Conservation (phyloP, 306 rosid genomes). For the Prunus persica region Prunus_persica_NCBIv2 NC_034009.1:41901501-41902000, state of each 20-base stretch:
- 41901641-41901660: not conserved
- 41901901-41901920: not conserved
- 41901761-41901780: conserved; percentile 95
- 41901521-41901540: not conserved
- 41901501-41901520: not conserved
- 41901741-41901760: conserved; percentile 42
- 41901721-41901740: not conserved
- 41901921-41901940: not conserved
- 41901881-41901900: conserved; percentile 10
- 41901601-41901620: not conserved
- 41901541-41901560: not conserved
- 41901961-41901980: not conserved
- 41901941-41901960: not conserved
- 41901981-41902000: not conserved
- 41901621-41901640: not conserved
- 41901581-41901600: not conserved
- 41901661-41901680: not conserved
- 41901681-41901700: not conserved
- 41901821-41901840: conserved; percentile 70
- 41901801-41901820: conserved; percentile 90
- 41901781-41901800: conserved; percentile 74
- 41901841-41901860: conserved; percentile 80
- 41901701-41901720: not conserved
- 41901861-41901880: conserved; percentile 91
- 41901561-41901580: not conserved